Percentiles rank a stretch among this genome's conserved stretches.
phyloP scores from a whole-genome alignment of 2,329 filamentous ascomycete species.

The Colletotrichum liaoningense region DNA sequence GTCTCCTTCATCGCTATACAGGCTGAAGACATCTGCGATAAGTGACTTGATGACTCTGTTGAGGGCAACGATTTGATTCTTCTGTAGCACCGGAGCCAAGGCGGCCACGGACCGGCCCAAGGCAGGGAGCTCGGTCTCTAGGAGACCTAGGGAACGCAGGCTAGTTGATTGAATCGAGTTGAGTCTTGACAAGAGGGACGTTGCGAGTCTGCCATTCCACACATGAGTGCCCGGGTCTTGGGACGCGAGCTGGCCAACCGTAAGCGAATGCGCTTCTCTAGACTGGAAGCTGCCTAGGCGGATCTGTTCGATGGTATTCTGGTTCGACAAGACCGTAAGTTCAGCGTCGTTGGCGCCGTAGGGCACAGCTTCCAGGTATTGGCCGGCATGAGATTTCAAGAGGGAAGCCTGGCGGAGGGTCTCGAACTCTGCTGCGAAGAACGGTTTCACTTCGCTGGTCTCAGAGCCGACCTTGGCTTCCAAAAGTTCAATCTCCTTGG shows the following conservation, averaged over 20 bases:
- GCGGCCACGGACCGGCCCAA: constrained; percentile 66
- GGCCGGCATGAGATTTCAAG: constrained; percentile 47
- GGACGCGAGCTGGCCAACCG: constrained; percentile 26
- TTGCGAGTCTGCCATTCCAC: constrained; percentile 54
- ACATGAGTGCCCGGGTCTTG: constrained; percentile 35
- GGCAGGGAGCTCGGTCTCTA: constrained; percentile 73
- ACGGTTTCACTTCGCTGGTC: constrained; percentile 56
- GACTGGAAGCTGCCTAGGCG: constrained; percentile 42
- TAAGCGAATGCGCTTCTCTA: constrained; percentile 26
- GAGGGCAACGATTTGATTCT: constrained; percentile 62
- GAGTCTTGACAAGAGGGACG: constrained; percentile 66
- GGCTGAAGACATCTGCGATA: constrained; percentile 53
- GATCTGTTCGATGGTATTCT: constrained; percentile 56
- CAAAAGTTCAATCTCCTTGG: constrained; percentile 62
- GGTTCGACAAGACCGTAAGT: constrained; percentile 60
- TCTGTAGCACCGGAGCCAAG: constrained; percentile 60
- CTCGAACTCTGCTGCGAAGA: constrained; percentile 68
- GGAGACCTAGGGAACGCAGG: constrained; percentile 69
- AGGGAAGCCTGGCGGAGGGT: constrained; percentile 63
- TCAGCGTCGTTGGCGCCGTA: constrained; percentile 46
- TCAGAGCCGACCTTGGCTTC: constrained; percentile 58
- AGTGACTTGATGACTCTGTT: constrained; percentile 60
- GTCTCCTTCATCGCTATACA: constrained; percentile 47
- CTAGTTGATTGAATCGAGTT: constrained; percentile 62
- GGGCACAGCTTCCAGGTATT: neutral